A percentile compares a stretch with the other conserved stretches of the same genome.
phyloP scores from a whole-genome alignment of 140 eudicot genomes.

The Oenanthe javanica region DNA sequence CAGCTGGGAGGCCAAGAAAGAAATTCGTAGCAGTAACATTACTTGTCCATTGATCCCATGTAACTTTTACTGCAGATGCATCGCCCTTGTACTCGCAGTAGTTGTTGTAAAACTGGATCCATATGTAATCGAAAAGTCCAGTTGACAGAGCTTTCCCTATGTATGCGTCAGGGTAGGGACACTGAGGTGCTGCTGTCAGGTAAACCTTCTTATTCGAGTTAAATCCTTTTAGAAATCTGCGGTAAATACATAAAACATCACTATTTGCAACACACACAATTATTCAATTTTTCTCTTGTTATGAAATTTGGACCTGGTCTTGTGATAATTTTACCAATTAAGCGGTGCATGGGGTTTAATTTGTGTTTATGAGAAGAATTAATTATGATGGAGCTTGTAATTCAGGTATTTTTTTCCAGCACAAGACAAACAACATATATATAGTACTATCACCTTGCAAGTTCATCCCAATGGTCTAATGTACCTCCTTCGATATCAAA shows the following conservation, averaged over 20 bases:
- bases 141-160: constrained; percentile 2
- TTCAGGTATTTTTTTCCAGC: not conserved
- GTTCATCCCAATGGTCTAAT: not conserved
- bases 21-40: not conserved
- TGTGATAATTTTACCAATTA: too few relatives aligned
- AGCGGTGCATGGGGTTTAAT: too few relatives aligned
- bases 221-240: not conserved
- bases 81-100: constrained; percentile 8
- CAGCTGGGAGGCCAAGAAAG: constrained; percentile 6
- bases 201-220: not conserved
- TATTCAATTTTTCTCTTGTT: too few relatives aligned
- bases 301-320: too few relatives aligned
- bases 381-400: not conserved
- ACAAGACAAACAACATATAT: not conserved
- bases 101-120: constrained; percentile 20
- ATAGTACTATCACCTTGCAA: not conserved
- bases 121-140: constrained; percentile 11
- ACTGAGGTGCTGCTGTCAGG: constrained; percentile 17
- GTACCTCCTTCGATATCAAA: constrained; percentile 12
- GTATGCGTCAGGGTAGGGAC: constrained; percentile 14
- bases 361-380: not conserved
- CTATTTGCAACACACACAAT: too few relatives aligned
- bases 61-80: not conserved
- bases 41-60: constrained; percentile 9
- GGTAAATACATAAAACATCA: not conserved